A percentile compares a stretch with the other conserved stretches of the same genome.
phyloP scores from a whole-genome alignment of 805 yeast genomes.

The Hanseniaspora singularis region DNA sequence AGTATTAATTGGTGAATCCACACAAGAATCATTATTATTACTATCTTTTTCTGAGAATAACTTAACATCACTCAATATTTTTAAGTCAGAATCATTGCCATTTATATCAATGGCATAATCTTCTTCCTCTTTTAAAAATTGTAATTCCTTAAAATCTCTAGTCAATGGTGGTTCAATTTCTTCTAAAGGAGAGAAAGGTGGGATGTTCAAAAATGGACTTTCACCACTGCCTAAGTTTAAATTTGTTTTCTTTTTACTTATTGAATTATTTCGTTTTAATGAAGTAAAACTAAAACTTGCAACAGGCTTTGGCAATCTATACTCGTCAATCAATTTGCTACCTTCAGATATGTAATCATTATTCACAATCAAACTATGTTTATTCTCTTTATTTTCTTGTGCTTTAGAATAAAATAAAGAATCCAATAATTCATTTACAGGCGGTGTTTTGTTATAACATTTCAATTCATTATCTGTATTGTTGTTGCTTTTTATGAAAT shows the following conservation, averaged over 20 bases:
- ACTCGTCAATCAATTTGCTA: too few relatives aligned
- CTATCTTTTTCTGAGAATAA: too few relatives aligned
- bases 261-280: neutral
- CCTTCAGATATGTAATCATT: too few relatives aligned
- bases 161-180: neutral
- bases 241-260: neutral
- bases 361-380: too few relatives aligned
- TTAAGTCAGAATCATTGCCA: neutral
- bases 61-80: too few relatives aligned
- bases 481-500: neutral
- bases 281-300: too few relatives aligned
- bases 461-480: neutral
- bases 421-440: too few relatives aligned
- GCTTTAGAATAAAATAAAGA: too few relatives aligned
- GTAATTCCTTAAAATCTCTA: neutral
- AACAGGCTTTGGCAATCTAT: too few relatives aligned
- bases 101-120: neutral
- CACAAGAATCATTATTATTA: too few relatives aligned
- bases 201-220: neutral
- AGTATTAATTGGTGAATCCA: too few relatives aligned
- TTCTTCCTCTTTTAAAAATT: neutral
- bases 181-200: slow-evolving; percentile 2
- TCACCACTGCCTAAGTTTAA: neutral
- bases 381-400: too few relatives aligned
- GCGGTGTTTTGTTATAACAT: slow-evolving; percentile 1